Percentiles rank a stretch among this genome's conserved stretches.
These are phyloP conservation scores for Nemania diffusa DNA, from an alignment of 2,329 filamentous ascomycete species.

Conservation along the genomic window DNA sequence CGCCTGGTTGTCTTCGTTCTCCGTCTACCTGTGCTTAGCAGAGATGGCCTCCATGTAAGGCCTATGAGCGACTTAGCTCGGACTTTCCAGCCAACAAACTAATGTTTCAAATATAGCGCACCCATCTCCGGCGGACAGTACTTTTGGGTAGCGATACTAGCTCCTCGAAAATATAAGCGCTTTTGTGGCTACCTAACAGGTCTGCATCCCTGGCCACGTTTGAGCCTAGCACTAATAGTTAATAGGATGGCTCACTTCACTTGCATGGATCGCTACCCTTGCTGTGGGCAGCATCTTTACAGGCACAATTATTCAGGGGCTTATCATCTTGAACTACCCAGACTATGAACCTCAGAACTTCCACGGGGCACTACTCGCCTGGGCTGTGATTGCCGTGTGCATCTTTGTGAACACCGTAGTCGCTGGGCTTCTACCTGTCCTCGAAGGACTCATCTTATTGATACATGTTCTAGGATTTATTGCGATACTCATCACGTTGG, in stretches of 20 bases:
- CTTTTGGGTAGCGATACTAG: conserved; percentile 38
- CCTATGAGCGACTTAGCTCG: background rate
- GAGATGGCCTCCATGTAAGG: conserved; percentile 39
- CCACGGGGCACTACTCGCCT: conserved; percentile 34
- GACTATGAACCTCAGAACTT: conserved; percentile 31
- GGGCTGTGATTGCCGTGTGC: conserved; percentile 33
- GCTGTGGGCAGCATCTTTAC: conserved; percentile 34
- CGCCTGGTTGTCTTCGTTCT: conserved; percentile 37
- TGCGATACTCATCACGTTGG: conserved; percentile 34
- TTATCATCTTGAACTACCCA: conserved; percentile 37
- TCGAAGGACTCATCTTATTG: conserved; percentile 36
- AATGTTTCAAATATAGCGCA: conserved; percentile 24
- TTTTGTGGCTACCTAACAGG: conserved; percentile 39
- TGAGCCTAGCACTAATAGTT: conserved; percentile 10
- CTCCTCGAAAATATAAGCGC: conserved; percentile 34
- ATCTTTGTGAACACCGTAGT: conserved; percentile 36
- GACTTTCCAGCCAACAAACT: conserved; percentile 5
- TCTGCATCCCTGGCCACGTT: background rate
- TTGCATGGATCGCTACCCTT: conserved; percentile 37
- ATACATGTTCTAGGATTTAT: conserved; percentile 38
- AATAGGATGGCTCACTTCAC: conserved; percentile 37
- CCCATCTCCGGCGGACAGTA: conserved; percentile 39
- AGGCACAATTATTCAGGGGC: conserved; percentile 37
- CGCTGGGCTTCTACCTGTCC: conserved; percentile 27
- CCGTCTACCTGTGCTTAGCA: conserved; percentile 36